Evolutionary conservation across 2,329 filamentous ascomycete species (phyloP).

Genomic region (Parafenestella ontariensis): DNA sequence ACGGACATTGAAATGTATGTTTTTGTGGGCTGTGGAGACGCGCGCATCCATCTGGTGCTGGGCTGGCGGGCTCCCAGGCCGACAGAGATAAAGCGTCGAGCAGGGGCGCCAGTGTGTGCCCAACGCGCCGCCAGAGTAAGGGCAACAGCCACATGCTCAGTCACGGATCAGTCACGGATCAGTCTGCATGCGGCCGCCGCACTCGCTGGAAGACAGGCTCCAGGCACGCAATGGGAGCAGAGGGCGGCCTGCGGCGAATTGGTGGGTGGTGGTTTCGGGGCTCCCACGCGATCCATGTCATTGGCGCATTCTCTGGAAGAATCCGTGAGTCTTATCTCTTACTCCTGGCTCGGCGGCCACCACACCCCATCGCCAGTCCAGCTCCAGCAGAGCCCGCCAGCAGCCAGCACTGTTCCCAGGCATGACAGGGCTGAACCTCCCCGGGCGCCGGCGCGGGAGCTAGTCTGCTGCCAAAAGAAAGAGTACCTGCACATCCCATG

Average conservation of each 20-base stretch:
- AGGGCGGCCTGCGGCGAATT: constrained; percentile 13
- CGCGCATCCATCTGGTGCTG: constrained; percentile 4
- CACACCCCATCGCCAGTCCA: constrained; percentile 24
- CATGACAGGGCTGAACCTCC: constrained; percentile 36
- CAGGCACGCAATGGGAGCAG: constrained; percentile 23
- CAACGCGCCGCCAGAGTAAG: neutral
- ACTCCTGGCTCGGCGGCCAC: constrained; percentile 27
- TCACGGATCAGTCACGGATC: neutral
- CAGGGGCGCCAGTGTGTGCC: neutral
- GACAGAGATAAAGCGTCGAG: constrained; percentile 6
- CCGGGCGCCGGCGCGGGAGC: constrained; percentile 47
- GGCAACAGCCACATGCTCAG: neutral
- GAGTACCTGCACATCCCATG: constrained; percentile 42
- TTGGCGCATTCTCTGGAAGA: constrained; percentile 21
- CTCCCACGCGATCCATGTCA: constrained; percentile 21
- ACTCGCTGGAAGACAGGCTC: constrained; percentile 5
- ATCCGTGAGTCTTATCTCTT: constrained; percentile 36
- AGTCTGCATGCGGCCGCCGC: constrained; percentile 24
- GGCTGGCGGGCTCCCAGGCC: neutral
- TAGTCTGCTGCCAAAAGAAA: constrained; percentile 41
- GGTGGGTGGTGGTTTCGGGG: constrained; percentile 6
- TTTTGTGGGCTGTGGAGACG: constrained; percentile 18
- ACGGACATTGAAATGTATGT: constrained; percentile 8
- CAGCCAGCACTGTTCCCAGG: constrained; percentile 23
- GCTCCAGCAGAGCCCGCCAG: constrained; percentile 15